A percentile compares a stretch with the other conserved stretches of the same genome.
Evolutionary conservation across 768 basidiomycete genomes (phyloP).

Genomic region (Tulasnella sp.): DNA sequence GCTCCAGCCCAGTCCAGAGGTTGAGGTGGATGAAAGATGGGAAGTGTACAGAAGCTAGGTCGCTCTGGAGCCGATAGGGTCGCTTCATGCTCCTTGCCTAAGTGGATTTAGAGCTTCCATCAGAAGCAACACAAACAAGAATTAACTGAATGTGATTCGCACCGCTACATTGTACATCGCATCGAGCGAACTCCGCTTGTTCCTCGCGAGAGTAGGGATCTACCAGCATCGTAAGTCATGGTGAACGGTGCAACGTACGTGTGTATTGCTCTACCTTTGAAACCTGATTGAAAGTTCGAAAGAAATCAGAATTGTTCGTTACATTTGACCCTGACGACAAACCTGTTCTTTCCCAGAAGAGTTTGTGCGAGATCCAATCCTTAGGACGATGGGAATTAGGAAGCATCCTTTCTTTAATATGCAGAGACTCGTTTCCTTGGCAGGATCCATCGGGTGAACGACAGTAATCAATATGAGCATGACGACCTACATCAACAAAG

Average conservation of each 20-base stretch:
- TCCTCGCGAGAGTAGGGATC: conserved; percentile 53
- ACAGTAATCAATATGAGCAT: conserved; percentile 14
- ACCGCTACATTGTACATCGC: conserved; percentile 28
- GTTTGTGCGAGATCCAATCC: conserved; percentile 40
- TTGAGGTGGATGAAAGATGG: conserved; percentile 38
- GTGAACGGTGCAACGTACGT: background rate
- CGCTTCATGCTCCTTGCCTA: conserved; percentile 40
- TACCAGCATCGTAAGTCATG: conserved; percentile 18
- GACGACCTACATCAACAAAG: conserved; percentile 6
- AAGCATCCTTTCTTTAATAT: conserved; percentile 31
- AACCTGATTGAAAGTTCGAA: background rate
- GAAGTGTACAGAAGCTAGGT: conserved; percentile 42
- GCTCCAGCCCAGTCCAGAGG: conserved; percentile 22
- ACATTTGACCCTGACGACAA: conserved; percentile 15
- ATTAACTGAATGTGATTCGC: background rate
- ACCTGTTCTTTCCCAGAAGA: conserved; percentile 52
- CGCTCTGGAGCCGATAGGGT: conserved; percentile 29
- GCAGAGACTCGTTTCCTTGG: conserved; percentile 33
- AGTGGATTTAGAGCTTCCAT: background rate
- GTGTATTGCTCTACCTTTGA: background rate
- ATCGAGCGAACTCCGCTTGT: conserved; percentile 39
- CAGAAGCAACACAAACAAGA: background rate
- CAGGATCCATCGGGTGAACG: background rate
- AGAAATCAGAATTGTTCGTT: too few relatives aligned
- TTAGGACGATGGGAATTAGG: conserved; percentile 39